Conservation (phyloP, 2,329 filamentous ascomycete genomes). For the Lomentospora prolificans region DNA sequence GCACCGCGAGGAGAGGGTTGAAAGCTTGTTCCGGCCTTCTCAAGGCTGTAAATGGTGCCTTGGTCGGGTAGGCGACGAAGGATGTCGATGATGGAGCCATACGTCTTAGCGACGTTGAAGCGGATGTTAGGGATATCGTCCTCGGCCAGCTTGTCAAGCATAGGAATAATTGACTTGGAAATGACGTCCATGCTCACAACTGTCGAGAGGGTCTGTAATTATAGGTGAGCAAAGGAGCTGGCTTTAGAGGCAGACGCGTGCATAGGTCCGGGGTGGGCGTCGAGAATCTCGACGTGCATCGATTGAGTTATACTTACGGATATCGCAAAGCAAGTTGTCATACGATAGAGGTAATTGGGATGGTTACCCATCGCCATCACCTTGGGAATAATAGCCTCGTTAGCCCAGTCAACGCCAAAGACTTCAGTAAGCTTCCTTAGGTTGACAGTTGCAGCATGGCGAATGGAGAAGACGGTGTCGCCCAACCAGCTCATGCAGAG, state of each 20-base stretch:
- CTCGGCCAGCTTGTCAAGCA: slow-evolving; percentile 85
- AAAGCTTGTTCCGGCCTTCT: slow-evolving; percentile 60
- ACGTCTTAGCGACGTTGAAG: slow-evolving; percentile 99
- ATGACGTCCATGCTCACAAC: slow-evolving; percentile 93
- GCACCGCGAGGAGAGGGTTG: slow-evolving; percentile 61
- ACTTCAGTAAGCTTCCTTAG: slow-evolving; percentile 98
- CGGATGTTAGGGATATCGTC: slow-evolving; percentile 98
- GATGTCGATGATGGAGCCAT: slow-evolving; percentile 80
- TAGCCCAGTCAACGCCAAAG: slow-evolving; percentile 96
- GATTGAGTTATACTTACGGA: slow-evolving; percentile 56
- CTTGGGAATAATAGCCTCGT: slow-evolving; percentile 93
- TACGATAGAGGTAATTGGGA: slow-evolving; percentile 97
- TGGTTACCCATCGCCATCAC: slow-evolving; percentile 98
- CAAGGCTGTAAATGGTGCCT: slow-evolving; percentile 74
- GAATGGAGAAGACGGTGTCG: slow-evolving; percentile 96
- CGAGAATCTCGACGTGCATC: neutral
- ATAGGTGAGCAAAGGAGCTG: neutral
- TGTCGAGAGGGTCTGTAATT: slow-evolving; percentile 70
- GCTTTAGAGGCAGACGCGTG: too few relatives aligned
- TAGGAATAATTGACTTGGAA: slow-evolving; percentile 84
- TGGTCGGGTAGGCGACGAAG: slow-evolving; percentile 82
- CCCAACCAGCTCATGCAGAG: slow-evolving; percentile 98
- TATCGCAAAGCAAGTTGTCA: slow-evolving; percentile 99
- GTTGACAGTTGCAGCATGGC: slow-evolving; percentile 94
- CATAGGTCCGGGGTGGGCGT: neutral